Base-by-base conservation (phyloP, 257 asterid species). In the Fraxinus americana region DNA sequence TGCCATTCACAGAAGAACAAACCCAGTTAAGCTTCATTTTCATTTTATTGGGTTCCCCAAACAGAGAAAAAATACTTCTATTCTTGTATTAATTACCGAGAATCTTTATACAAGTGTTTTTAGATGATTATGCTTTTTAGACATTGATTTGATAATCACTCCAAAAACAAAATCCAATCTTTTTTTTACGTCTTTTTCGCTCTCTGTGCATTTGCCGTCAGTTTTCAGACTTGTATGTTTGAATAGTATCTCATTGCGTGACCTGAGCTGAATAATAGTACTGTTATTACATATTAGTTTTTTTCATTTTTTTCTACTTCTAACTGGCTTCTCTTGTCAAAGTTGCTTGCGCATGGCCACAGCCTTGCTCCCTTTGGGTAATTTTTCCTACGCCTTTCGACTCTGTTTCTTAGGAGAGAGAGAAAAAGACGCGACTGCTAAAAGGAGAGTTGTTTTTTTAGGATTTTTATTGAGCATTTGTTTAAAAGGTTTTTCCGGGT, bases 241-340 rank as follows among this genome's bases (percentile, higher is more conserved):
- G 78, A 67, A 85, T 84, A 79, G 79, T 77, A 72, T n/a, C 80
- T 35, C 69, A 52, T 86, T 85, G 80, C 79, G 83, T 78, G 76
- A 78, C 75, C 75, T 35, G 71, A 71, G n/a, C 45, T 79, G 81
- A 74, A 73, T 72, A 70, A 38, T 77, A 74, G 72, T 75, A 73
- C 48, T 38, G 27, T n/a, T 65, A 27, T 66, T 78, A 72, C 85
- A 80, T 79, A 80, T 75, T 38, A 36, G 5, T 76, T 78, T 77
- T 77, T 80, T 78, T 74, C 11, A 34, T 27, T 10, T 45, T 72
- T 35, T 71, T 25, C 71, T 78, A 61, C 86, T 86, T 71, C 79
- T 74, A 71, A 32, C 85, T 54, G 78, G 69, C 75, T 79, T 91
- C 75, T 82, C 86, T 86, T 83, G 90, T 80, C 84, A 78, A 85